Conservation (phyloP, 306 rosid species). For the Comarum palustre region DNA sequence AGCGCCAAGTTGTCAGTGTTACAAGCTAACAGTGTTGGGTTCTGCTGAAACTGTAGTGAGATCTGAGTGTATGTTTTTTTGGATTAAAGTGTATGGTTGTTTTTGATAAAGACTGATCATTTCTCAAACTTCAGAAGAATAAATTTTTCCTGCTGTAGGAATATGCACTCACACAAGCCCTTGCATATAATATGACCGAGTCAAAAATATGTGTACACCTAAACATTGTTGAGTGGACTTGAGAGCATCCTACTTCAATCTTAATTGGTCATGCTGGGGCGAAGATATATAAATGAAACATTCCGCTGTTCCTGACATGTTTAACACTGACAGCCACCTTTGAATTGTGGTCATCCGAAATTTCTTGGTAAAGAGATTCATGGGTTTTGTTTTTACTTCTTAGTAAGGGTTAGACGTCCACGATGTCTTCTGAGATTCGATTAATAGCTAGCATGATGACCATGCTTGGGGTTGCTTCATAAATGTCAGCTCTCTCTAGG, state of each 20-base stretch:
- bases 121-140: neutral
- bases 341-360: conserved; percentile 55
- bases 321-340: conserved; percentile 58
- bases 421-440: conserved; percentile 35
- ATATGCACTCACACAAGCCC: neutral
- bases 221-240: neutral
- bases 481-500: conserved; percentile 57
- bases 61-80: neutral
- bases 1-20: neutral
- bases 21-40: neutral
- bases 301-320: conserved; percentile 36
- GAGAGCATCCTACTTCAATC: neutral
- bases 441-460: conserved; percentile 39
- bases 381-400: neutral
- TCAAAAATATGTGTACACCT: neutral
- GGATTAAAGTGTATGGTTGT: no score
- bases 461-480: conserved; percentile 60
- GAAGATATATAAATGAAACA: no score
- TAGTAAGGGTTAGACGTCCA: conserved; percentile 40
- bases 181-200: neutral
- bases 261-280: conserved; percentile 19
- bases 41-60: neutral
- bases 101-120: no score
- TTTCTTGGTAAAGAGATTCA: neutral
- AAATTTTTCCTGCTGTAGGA: neutral